Base-by-base conservation (phyloP, 768 basidiomycete species). In the Clitopilus passeckerianus region DNA sequence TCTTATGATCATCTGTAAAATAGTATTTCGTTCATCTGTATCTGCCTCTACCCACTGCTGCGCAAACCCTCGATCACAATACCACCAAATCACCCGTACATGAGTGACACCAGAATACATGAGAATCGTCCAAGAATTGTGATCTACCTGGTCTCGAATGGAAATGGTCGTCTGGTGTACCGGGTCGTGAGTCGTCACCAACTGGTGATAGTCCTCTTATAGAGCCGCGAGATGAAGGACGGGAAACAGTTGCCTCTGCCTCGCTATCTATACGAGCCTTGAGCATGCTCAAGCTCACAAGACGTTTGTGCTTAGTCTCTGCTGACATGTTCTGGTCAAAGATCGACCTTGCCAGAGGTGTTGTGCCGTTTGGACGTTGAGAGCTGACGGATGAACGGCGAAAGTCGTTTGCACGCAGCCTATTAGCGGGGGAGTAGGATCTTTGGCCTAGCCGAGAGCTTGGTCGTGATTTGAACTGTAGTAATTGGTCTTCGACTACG, bases 251-350 rank as follows among this genome's bases (percentile, higher is more conserved):
- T 1, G 74, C 73, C 15, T 80, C 84, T 18, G 80, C 74, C 71
- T 95, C 93, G 69, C 90, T 89, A 61, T 93, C 90, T 65, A 95
- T 95, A 46, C 93, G 85, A 20, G 91, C 92, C 68, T 93, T 93
- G 55, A 95, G 83, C 90, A 95, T 95, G 71, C 87, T 85, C 64
- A 95, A 72, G 72, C 90, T 91, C 65, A 92, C 85, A 65, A 86
- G 83, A 58, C 92, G 87, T 67, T 93, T 93, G 72, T 93, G 91
- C 27, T 83, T 77, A 34, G 89, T 87, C 71, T 91, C 89, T 0
- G 89, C 81, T 6, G 89, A 84, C 53, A 94, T 78, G 55, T 80
- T 82, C 27, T 85, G 81, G 61, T 92, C 90, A 58, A 90, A 83
- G 3, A 85, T 79, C 1, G 86, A 81, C 23, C 87, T 79, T 24